phyloP scores from a whole-genome alignment of 805 yeast genomes.

The Candida argentea region DNA sequence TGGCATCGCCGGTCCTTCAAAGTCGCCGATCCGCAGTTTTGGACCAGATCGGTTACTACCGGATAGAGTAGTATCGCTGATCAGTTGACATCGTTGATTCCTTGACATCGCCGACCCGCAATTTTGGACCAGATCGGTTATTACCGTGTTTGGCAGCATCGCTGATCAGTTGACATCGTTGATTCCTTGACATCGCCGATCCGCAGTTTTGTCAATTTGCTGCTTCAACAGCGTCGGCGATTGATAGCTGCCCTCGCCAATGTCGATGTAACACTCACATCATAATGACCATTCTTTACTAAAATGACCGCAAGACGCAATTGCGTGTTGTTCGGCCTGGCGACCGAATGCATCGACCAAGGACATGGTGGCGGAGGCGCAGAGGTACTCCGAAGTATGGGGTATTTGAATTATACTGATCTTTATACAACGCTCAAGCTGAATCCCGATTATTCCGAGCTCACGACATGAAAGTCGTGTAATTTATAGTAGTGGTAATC shows the following conservation, averaged over 20 bases:
- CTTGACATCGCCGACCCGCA: too few species aligned
- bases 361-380: constrained; percentile 53
- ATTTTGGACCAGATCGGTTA: too few species aligned
- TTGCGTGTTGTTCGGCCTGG: constrained; percentile 49
- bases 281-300: constrained; percentile 72
- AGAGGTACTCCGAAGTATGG: constrained; percentile 71
- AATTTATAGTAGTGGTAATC: constrained; percentile 52
- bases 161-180: too few species aligned
- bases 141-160: too few species aligned
- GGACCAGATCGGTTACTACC: too few species aligned
- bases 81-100: too few species aligned
- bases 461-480: constrained; percentile 68
- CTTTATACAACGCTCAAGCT: constrained; percentile 47
- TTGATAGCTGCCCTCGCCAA: constrained; percentile 64
- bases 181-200: too few species aligned
- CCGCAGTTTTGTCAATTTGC: too few species aligned
- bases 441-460: constrained; percentile 51
- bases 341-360: constrained; percentile 67
- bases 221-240: too few species aligned
- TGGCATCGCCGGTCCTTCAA: too few species aligned
- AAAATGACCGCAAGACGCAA: constrained; percentile 34
- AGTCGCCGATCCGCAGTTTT: too few species aligned
- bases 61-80: too few species aligned
- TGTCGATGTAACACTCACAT: constrained; percentile 70
- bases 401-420: constrained; percentile 37